Conservation (phyloP, 2,329 filamentous ascomycete genomes). For the Fusarium nisikadoi region DNA sequence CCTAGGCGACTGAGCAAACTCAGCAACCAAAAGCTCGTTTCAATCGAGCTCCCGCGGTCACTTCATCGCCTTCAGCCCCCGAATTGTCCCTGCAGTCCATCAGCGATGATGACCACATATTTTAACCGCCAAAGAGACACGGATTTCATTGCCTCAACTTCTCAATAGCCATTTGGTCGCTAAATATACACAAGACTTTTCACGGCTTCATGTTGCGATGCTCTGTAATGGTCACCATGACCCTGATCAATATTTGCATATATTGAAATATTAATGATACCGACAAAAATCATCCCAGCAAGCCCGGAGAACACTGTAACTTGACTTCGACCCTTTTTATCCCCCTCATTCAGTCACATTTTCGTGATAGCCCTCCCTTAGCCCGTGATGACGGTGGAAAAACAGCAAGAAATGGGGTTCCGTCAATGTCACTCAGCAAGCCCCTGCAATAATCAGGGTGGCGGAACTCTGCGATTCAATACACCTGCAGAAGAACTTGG, state of each 20-base stretch:
- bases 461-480: conserved; percentile 32
- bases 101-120: conserved; percentile 6
- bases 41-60: conserved; percentile 23
- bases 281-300: background rate
- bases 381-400: conserved; percentile 22
- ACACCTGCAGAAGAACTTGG: conserved; percentile 18
- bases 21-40: conserved; percentile 29
- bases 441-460: conserved; percentile 30
- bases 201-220: conserved; percentile 29
- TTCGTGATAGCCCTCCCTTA: conserved; percentile 19
- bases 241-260: background rate
- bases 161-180: conserved; percentile 2
- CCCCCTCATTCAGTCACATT: background rate
- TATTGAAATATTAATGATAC: background rate
- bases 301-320: background rate
- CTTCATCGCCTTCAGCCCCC: conserved; percentile 20
- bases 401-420: conserved; percentile 27
- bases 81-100: background rate
- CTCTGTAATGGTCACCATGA: conserved; percentile 11
- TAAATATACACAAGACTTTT: conserved; percentile 4
- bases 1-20: conserved; percentile 30
- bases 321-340: background rate
- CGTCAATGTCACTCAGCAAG: conserved; percentile 15
- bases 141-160: background rate
- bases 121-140: background rate